Evolutionary conservation across 345 rosid genomes (phyloP), one percentile per base, ranked within the genome.

Genomic region (Diplotaxis tenuifolia): DNA sequence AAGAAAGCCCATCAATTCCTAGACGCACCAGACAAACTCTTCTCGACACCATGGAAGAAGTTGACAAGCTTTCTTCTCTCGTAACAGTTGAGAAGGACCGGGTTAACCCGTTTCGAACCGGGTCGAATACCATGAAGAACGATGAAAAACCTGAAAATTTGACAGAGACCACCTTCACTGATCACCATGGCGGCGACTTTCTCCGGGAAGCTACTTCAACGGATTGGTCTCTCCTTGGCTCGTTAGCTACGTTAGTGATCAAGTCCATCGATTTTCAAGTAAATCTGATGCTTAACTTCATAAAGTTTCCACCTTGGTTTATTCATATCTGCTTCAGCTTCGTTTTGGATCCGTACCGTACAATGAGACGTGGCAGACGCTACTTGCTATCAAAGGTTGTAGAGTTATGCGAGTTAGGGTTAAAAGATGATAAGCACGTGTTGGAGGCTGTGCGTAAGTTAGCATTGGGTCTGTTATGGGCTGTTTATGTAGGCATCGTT

Each of bases 401-500:
- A 11, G 45, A 60, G 32, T 42, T 86, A 14, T 40, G 81, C 72
- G 76, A 80, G 55, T 55, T 55, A 15, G 62, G 83, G 79, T 76
- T 87, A 0, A 68, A 80, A 74, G 86, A 88, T 36, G 77, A 81
- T 8, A 75, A 84, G 68, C 52, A 79, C 1, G 22, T 77, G 16
- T 76, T 85, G 84, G 79, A 82, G 42, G 67, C 84, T 4, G 19
- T 84, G 62, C 40, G 78, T 29, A 82, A 73, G 60, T 83, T 82
- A 0, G 93, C 86, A 3, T 84, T 87, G 85, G 92, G 91, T 19
- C 61, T 84, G 73, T 70, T 94, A 19, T 87, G 89, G 83, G 86
- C 89, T 11, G 45, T 70, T 71, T 91, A 89, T 57, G 91, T 91
- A 3, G 79, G 90, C 47, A 47, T 79, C 16, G 42, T 87, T 11